Conservation (phyloP, 2,329 filamentous ascomycete genomes). For the Ophiognomonia clavigignenti-juglandacearum region DNA sequence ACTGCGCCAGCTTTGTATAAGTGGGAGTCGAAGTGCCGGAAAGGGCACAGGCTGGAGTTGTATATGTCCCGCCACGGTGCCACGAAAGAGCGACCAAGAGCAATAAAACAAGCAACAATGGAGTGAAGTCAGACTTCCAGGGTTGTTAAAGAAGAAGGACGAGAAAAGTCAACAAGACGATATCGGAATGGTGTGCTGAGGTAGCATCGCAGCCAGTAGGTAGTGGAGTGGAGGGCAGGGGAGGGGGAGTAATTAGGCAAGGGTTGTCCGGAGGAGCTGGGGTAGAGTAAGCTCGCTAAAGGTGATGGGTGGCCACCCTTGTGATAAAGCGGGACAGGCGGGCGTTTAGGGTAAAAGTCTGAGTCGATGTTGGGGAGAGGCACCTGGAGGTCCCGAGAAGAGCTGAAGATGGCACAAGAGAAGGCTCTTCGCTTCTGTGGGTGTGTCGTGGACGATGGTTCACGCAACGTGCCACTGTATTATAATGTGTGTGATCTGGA, state of each 20-base stretch:
- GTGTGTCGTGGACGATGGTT: too few relatives aligned
- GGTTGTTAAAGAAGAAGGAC: conserved; percentile 1
- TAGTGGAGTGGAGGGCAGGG: conserved; percentile 2
- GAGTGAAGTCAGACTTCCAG: conserved; percentile 8
- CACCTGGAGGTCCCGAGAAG: too few relatives aligned
- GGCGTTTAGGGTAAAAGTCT: too few relatives aligned
- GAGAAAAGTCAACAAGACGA: conserved; percentile 13
- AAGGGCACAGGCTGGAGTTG: conserved; percentile 6
- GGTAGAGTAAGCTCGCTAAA: conserved; percentile 16
- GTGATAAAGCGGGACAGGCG: conserved; percentile 11
- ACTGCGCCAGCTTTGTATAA: conserved; percentile 13
- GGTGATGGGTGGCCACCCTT: conserved; percentile 15
- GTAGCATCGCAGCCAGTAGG: conserved; percentile 13
- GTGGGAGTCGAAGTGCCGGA: conserved; percentile 1
- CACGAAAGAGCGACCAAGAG: conserved; percentile 5
- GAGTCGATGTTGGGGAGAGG: too few relatives aligned
- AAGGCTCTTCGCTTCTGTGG: too few relatives aligned
- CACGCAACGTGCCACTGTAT: too few relatives aligned
- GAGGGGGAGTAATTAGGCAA: conserved; percentile 8
- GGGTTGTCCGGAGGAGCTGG: conserved; percentile 12
- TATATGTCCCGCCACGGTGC: conserved; percentile 4
- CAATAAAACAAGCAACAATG: background rate
- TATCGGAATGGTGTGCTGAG: conserved; percentile 15
- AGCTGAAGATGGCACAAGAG: too few relatives aligned
- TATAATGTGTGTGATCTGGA: too few relatives aligned